phyloP scores from a whole-genome alignment of 1,284 basidiomycete species.

The Volvariella volvacea region DNA sequence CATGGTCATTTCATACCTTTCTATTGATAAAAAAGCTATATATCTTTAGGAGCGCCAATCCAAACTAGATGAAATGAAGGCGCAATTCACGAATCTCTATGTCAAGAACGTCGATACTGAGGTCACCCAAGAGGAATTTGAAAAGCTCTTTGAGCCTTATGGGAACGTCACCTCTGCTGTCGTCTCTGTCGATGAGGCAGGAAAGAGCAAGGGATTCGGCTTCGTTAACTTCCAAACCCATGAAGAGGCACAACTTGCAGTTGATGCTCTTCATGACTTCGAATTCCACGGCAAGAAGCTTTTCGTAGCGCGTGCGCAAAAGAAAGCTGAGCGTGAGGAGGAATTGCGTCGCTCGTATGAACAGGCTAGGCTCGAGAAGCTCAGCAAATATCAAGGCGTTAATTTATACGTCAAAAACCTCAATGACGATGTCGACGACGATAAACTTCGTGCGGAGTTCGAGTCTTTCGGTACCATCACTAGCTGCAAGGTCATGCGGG shows the following conservation, averaged over 20 bases:
- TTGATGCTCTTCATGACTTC: slow-evolving; percentile 85
- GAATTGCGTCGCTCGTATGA: slow-evolving; percentile 94
- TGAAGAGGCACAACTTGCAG: slow-evolving; percentile 88
- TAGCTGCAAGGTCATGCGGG: slow-evolving; percentile 99
- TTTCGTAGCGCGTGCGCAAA: slow-evolving; percentile 96
- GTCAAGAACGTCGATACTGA: slow-evolving; percentile 94
- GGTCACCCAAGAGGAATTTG: slow-evolving; percentile 84
- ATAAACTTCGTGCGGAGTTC: slow-evolving; percentile 92
- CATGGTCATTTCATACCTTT: not conserved
- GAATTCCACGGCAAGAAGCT: slow-evolving; percentile 89
- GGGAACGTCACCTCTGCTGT: slow-evolving; percentile 90
- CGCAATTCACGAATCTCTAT: slow-evolving; percentile 98
- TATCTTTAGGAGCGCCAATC: slow-evolving; percentile 90
- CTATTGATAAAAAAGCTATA: not conserved
- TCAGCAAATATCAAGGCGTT: slow-evolving; percentile 98
- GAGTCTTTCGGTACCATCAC: slow-evolving; percentile 97
- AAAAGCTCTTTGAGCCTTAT: slow-evolving; percentile 74
- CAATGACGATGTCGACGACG: slow-evolving; percentile 91
- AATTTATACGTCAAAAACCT: slow-evolving; percentile 99
- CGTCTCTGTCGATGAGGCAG: slow-evolving; percentile 77
- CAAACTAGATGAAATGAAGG: slow-evolving; percentile 96
- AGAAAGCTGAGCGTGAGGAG: slow-evolving; percentile 98
- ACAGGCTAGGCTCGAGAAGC: slow-evolving; percentile 94
- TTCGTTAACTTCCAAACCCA: slow-evolving; percentile 97
- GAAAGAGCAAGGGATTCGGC: slow-evolving; percentile 94